Evolutionary conservation across 2,329 filamentous ascomycete species (phyloP).

Genomic region (Aspergillus ibericus): DNA sequence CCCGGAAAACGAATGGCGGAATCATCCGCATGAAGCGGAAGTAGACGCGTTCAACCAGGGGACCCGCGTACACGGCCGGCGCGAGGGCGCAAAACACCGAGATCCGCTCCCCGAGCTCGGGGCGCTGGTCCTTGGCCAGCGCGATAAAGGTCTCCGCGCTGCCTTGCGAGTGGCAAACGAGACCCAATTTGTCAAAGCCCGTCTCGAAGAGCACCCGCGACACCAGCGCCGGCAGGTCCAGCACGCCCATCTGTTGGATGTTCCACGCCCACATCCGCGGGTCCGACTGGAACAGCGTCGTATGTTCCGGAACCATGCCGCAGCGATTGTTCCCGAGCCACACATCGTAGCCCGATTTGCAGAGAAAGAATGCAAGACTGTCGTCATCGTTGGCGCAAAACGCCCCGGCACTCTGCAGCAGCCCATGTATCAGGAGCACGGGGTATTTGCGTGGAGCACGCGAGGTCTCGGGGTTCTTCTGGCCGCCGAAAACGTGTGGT

Average conservation of each 20-base stretch:
- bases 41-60: conserved; percentile 80
- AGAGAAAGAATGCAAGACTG: conserved; percentile 86
- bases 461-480: conserved; percentile 29
- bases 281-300: conserved; percentile 67
- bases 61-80: conserved; percentile 85
- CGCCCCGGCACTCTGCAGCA: conserved; percentile 83
- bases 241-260: conserved; percentile 87
- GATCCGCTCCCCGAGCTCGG: conserved; percentile 77
- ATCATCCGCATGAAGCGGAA: conserved; percentile 89
- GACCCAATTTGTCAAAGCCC: conserved; percentile 75
- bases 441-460: conserved; percentile 58
- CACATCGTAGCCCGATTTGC: conserved; percentile 89
- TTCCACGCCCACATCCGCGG: conserved; percentile 98
- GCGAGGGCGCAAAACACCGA: conserved; percentile 90
- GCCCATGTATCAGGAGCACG: conserved; percentile 80
- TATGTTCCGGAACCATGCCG: conserved; percentile 77
- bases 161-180: conserved; percentile 87
- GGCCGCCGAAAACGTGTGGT: conserved; percentile 62
- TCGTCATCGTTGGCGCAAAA: conserved; percentile 90
- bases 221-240: conserved; percentile 79
- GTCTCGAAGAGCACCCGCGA: conserved; percentile 80
- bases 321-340: conserved; percentile 95
- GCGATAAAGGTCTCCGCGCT: conserved; percentile 87
- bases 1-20: conserved; percentile 70
- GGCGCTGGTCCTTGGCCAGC: conserved; percentile 83